These are phyloP conservation scores for Pisolithus tinctorius DNA, from an alignment of 768 basidiomycete species.

Conservation along the genomic window DNA sequence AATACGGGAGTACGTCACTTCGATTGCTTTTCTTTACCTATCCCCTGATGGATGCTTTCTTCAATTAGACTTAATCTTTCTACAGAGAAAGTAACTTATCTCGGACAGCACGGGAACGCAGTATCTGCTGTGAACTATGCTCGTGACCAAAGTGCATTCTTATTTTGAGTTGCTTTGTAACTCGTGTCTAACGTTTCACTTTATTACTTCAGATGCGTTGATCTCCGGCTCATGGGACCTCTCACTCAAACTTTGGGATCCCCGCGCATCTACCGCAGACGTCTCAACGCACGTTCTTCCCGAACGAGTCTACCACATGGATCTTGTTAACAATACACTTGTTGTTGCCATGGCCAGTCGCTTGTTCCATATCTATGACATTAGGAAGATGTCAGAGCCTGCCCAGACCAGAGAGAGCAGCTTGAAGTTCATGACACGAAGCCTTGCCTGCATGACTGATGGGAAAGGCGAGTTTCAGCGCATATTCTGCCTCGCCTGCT, in stretches of 20 bases:
- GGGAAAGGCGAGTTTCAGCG: slow-evolving; percentile 61
- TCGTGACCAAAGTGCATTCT: slow-evolving; percentile 50
- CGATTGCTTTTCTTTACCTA: too few relatives aligned
- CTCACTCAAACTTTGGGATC: slow-evolving; percentile 84
- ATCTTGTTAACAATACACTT: slow-evolving; percentile 68
- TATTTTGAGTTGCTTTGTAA: not conserved
- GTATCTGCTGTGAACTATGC: slow-evolving; percentile 74
- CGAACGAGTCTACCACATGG: slow-evolving; percentile 81
- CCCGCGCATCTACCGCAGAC: slow-evolving; percentile 50
- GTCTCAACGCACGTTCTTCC: slow-evolving; percentile 61
- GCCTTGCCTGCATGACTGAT: slow-evolving; percentile 86
- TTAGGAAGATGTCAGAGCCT: slow-evolving; percentile 69
- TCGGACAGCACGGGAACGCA: slow-evolving; percentile 78
- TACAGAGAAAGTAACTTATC: slow-evolving; percentile 60
- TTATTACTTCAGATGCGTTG: slow-evolving; percentile 45
- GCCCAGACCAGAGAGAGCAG: slow-evolving; percentile 85
- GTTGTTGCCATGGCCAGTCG: slow-evolving; percentile 93
- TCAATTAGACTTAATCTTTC: slow-evolving; percentile 64
- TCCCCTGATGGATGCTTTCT: not conserved
- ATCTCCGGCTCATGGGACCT: slow-evolving; percentile 93
- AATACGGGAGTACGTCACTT: slow-evolving; percentile 62
- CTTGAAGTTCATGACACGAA: slow-evolving; percentile 91
- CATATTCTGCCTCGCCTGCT: not conserved
- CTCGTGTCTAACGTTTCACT: not conserved
- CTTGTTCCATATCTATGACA: slow-evolving; percentile 83